Conservation (phyloP, 345 rosid genomes). For the Clarkia xantiana region DNA sequence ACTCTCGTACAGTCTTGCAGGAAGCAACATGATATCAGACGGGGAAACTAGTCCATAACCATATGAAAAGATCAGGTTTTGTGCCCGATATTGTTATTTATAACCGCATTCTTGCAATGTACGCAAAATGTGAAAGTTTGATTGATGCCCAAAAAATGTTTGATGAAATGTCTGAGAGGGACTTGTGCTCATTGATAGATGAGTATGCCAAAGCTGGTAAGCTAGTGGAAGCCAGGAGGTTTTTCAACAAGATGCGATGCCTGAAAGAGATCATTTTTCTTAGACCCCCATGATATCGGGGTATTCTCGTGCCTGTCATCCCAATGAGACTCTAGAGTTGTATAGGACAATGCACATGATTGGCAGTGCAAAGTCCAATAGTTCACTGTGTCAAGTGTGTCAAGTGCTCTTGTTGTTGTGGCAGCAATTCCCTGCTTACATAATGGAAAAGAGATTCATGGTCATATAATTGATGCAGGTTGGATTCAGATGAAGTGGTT, state of each 20-base stretch:
- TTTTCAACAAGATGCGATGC: slow-evolving; percentile 88
- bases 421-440: slow-evolving; percentile 41
- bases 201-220: slow-evolving; percentile 42
- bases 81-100: slow-evolving; percentile 44
- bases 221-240: slow-evolving; percentile 35
- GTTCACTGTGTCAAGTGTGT: slow-evolving; percentile 50
- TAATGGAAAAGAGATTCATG: slow-evolving; percentile 71
- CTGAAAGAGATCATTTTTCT: slow-evolving; percentile 65
- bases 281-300: slow-evolving; percentile 88
- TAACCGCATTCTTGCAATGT: slow-evolving; percentile 60
- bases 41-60: slow-evolving; percentile 43
- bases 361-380: slow-evolving; percentile 23
- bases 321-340: slow-evolving; percentile 40
- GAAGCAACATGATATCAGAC: slow-evolving; percentile 27
- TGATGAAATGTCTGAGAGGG: slow-evolving; percentile 47
- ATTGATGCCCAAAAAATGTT: slow-evolving; percentile 44
- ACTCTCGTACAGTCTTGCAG: slow-evolving; percentile 46
- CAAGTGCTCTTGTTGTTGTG: slow-evolving; percentile 62
- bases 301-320: slow-evolving; percentile 36
- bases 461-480: slow-evolving; percentile 43
- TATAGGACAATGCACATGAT: slow-evolving; percentile 34
- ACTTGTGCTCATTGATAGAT: slow-evolving; percentile 60
- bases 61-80: slow-evolving; percentile 47
- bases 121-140: slow-evolving; percentile 41
- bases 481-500: slow-evolving; percentile 76